Evolutionary conservation across 768 basidiomycete species (phyloP), one percentile per base, ranked within the genome.

Genomic region (Lactarius psammicola): DNA sequence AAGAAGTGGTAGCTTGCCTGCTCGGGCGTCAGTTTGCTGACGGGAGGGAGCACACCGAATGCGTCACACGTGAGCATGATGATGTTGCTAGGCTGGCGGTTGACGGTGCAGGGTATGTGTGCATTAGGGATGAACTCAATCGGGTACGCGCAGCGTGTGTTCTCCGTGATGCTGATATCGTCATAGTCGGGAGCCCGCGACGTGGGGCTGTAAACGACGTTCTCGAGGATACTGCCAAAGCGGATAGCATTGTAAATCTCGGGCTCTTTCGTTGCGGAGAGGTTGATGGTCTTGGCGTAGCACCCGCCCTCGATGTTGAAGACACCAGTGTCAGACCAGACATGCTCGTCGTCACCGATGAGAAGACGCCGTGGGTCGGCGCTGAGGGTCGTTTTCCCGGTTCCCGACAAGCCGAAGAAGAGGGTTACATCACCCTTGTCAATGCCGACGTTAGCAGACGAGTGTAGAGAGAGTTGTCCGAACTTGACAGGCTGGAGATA

Each of bases 261-360:
- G 60, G 97, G 97, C 75, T 99, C 97, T 82, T 98, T 98, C 79
- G 97, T 93, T 28, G 87, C 86, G 49, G 94, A 94, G 66, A 99
- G 87, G 82, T 97, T 97, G 81, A 98, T 90, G 77, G 87, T 89
- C 80, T 99, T 98, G 78, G 97, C 97, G 76, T 98, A 99, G 79
- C 97, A 99, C 58, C 97, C 97, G 69, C 97, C 97, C 75, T 99
- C 97, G 74, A 99, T 99, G 84, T 98, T 98, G 87, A 99, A 99
- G 67, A 99, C 96, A 74, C 97, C 97, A 20, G 83, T 89, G 78
- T 99, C 97, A 18, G 94, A 94, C 97, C 97, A 99, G 73, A 99
- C 97, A 76, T 99, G 97, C 79, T 98, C 97, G 76, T 99, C 97
- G 76, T 99, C 97, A 71, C 97, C 97, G 71, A 98, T 98, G 67